These are phyloP conservation scores for Podospora appendiculata DNA, from an alignment of 495 filamentous ascomycete species.

Conservation along the genomic window DNA sequence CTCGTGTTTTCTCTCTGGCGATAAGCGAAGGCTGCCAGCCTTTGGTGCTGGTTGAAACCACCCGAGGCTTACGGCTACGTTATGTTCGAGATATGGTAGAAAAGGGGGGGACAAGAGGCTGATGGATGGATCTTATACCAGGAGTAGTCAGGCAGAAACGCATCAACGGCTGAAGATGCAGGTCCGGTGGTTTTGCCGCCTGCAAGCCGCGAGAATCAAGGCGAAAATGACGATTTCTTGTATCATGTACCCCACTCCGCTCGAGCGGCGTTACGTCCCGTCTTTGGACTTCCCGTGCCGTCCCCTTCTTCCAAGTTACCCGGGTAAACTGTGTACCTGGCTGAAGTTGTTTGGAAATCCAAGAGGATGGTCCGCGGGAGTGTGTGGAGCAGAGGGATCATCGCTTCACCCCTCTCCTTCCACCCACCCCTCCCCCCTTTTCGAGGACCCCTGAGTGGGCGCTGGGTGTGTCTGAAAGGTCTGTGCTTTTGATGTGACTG, in stretches of 20 bases:
- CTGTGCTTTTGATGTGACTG: background rate
- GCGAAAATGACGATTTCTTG: slow-evolving; percentile 1
- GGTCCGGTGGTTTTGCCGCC: slow-evolving; percentile 13
- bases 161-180: slow-evolving; percentile 21
- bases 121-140: slow-evolving; percentile 14
- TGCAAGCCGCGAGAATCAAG: slow-evolving; percentile 1
- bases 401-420: too few relatives aligned
- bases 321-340: slow-evolving; percentile 20
- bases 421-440: too few relatives aligned
- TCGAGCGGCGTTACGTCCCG: background rate
- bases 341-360: slow-evolving; percentile 9
- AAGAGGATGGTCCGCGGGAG: slow-evolving; percentile 7
- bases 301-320: slow-evolving; percentile 4
- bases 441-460: too few relatives aligned
- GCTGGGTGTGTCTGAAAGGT: background rate
- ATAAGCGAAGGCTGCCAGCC: slow-evolving; percentile 8
- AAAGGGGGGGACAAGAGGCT: slow-evolving; percentile 5
- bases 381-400: background rate
- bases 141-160: slow-evolving; percentile 18
- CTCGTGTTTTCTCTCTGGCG: slow-evolving; percentile 4
- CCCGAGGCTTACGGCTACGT: background rate
- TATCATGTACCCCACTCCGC: background rate
- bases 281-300: slow-evolving; percentile 9
- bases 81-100: slow-evolving; percentile 6
- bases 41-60: slow-evolving; percentile 1